phyloP scores from a whole-genome alignment of 495 filamentous ascomycete genomes.

The Cladorrhinum samala region DNA sequence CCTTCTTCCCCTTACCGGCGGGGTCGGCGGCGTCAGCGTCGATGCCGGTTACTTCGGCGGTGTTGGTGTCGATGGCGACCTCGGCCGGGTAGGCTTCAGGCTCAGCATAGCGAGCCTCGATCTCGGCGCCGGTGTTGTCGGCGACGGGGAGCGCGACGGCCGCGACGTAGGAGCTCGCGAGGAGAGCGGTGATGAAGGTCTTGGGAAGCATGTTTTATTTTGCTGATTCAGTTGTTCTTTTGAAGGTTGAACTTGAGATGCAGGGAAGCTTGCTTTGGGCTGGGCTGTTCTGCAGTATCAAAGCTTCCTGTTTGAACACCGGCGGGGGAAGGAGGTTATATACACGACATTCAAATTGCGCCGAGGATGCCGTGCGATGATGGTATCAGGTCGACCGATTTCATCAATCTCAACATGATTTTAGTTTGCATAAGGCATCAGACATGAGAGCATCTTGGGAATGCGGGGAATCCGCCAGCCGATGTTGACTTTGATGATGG shows the following conservation, averaged over 20 bases:
- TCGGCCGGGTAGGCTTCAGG: neutral
- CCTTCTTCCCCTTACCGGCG: neutral
- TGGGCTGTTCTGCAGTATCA: neutral
- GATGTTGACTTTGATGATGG: neutral
- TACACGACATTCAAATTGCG: too few relatives aligned
- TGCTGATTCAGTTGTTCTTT: neutral
- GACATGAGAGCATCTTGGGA: neutral
- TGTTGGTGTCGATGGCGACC: neutral
- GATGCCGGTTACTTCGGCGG: neutral
- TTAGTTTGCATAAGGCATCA: too few relatives aligned
- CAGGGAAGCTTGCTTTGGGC: too few relatives aligned
- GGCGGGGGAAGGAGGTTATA: too few relatives aligned
- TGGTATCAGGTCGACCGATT: too few relatives aligned
- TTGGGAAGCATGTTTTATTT: conserved; percentile 19
- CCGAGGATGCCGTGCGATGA: too few relatives aligned
- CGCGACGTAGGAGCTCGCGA: conserved; percentile 13
- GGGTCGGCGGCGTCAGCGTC: neutral
- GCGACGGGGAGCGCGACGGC: conserved; percentile 9
- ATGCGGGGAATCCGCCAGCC: neutral
- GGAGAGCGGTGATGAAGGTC: conserved; percentile 17
- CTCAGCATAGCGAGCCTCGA: conserved; percentile 6
- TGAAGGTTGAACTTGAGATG: conserved; percentile 1
- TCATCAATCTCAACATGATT: too few relatives aligned
- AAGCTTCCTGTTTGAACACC: too few relatives aligned
- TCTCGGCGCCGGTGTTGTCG: conserved; percentile 1